phyloP scores from a whole-genome alignment of 2,329 filamentous ascomycete species.

The Hymenoscyphus fructigenus region DNA sequence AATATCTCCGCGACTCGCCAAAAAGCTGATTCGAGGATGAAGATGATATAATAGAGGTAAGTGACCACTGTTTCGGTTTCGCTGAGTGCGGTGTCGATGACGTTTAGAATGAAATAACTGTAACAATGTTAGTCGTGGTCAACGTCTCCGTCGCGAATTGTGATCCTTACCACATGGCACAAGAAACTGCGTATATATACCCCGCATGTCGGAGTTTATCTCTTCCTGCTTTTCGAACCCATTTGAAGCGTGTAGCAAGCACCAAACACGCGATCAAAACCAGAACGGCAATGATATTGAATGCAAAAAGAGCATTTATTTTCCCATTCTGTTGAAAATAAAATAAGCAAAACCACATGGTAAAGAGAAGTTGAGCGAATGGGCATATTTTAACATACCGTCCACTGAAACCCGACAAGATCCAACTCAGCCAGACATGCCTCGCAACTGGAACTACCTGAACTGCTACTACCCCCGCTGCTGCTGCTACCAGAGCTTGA shows the following conservation, averaged over 20 bases:
- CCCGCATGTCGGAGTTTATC: slow-evolving; percentile 7
- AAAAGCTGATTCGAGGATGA: slow-evolving; percentile 1
- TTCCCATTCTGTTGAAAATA: not conserved
- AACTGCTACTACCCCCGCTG: too few relatives aligned
- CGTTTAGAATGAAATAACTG: slow-evolving; percentile 2
- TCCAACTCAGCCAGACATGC: not conserved
- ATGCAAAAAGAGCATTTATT: slow-evolving; percentile 7
- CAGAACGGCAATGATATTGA: slow-evolving; percentile 2
- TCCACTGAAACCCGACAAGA: not conserved
- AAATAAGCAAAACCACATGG: not conserved
- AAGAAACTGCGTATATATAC: not conserved
- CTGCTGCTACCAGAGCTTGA: not conserved
- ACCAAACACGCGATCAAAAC: slow-evolving; percentile 8
- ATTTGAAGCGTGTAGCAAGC: slow-evolving; percentile 12
- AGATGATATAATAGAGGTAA: slow-evolving; percentile 8
- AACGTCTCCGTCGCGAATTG: not conserved
- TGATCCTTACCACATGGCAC: slow-evolving; percentile 3
- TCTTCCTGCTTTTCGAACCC: slow-evolving; percentile 5
- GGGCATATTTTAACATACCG: slow-evolving; percentile 3
- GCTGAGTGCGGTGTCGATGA: not conserved
- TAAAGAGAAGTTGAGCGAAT: not conserved
- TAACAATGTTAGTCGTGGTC: not conserved
- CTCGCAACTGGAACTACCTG: not conserved
- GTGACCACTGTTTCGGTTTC: not conserved
- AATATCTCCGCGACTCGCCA: not conserved